Percentiles rank a stretch among this genome's conserved stretches.
Evolutionary conservation across 768 basidiomycete species (phyloP).

Genomic region (Kwoniella shandongensis): DNA sequence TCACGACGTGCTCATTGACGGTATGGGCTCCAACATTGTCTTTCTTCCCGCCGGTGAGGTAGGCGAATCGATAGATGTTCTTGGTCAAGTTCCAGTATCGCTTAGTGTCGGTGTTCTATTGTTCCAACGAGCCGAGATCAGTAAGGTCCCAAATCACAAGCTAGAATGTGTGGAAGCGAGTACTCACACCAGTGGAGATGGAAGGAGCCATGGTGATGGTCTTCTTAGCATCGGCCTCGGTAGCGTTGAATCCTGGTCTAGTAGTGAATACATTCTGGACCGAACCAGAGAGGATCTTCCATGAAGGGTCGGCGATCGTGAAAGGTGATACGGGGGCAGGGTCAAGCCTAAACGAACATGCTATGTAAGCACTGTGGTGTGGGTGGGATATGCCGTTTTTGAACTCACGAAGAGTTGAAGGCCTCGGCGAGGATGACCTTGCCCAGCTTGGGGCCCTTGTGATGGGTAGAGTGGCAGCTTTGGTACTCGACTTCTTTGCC

Average conservation of each 20-base stretch:
- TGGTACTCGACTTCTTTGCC: slow-evolving; percentile 26
- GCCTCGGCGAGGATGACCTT: slow-evolving; percentile 38
- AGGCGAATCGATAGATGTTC: slow-evolving; percentile 50
- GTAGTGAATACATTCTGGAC: slow-evolving; percentile 34
- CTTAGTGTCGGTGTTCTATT: slow-evolving; percentile 45
- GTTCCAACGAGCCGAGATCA: background rate
- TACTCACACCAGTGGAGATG: slow-evolving; percentile 29
- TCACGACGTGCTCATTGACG: slow-evolving; percentile 49
- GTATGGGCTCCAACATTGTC: slow-evolving; percentile 50
- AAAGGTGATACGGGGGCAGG: slow-evolving; percentile 44
- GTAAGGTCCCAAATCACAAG: background rate
- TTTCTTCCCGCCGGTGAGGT: slow-evolving; percentile 3
- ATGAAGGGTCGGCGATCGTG: slow-evolving; percentile 34
- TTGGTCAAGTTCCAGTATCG: slow-evolving; percentile 48
- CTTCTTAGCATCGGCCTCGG: slow-evolving; percentile 26
- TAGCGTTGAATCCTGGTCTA: slow-evolving; percentile 20
- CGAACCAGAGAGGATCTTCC: slow-evolving; percentile 43
- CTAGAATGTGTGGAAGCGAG: background rate
- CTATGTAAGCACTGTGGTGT: too few species aligned
- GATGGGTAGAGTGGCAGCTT: slow-evolving; percentile 17
- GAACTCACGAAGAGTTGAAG: slow-evolving; percentile 35
- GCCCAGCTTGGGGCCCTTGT: slow-evolving; percentile 28
- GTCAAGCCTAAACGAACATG: slow-evolving; percentile 27
- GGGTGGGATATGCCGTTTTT: too few species aligned
- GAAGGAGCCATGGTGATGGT: slow-evolving; percentile 31